Percentiles rank a stretch among this genome's conserved stretches.
Evolutionary conservation across 805 yeast genomes (phyloP).

Genomic region (Barnettozyma populi): DNA sequence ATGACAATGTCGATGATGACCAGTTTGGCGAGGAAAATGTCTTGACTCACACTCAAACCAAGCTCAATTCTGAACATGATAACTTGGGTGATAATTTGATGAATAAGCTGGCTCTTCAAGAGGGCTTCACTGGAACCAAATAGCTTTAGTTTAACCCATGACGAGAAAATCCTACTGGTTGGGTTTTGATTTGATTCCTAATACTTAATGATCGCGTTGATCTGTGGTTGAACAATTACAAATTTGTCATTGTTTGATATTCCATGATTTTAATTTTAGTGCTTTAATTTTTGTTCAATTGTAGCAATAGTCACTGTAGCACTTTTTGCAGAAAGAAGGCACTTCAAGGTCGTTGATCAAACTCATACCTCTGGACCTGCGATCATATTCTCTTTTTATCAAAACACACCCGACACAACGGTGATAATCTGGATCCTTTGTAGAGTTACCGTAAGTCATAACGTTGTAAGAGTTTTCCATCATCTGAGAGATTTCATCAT

Average conservation of each 20-base stretch:
- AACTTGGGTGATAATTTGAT: slow-evolving; percentile 2
- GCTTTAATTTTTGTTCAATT: slow-evolving; percentile 18
- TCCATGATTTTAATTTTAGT: neutral
- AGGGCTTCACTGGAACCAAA: slow-evolving; percentile 5
- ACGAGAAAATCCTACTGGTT: neutral
- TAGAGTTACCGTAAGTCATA: slow-evolving; percentile 41
- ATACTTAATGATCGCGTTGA: neutral
- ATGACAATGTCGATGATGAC: slow-evolving; percentile 2
- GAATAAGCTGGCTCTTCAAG: slow-evolving; percentile 8
- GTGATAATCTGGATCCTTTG: slow-evolving; percentile 30
- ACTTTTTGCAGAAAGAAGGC: slow-evolving; percentile 32
- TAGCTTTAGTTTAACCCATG: neutral
- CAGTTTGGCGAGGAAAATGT: slow-evolving; percentile 1
- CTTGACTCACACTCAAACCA: neutral
- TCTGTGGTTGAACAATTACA: neutral
- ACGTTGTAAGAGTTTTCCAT: slow-evolving; percentile 47
- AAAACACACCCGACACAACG: slow-evolving; percentile 55
- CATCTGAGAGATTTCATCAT: slow-evolving; percentile 39
- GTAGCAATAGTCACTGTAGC: slow-evolving; percentile 37
- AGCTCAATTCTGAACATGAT: neutral
- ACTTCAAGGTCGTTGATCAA: slow-evolving; percentile 15
- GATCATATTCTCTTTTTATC: slow-evolving; percentile 46
- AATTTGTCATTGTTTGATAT: no score
- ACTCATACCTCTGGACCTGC: slow-evolving; percentile 23
- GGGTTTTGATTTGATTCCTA: neutral